Evolutionary conservation across 1,284 basidiomycete genomes (phyloP), one percentile per base, ranked within the genome.

Genomic region (Pseudozyma thailandica): DNA sequence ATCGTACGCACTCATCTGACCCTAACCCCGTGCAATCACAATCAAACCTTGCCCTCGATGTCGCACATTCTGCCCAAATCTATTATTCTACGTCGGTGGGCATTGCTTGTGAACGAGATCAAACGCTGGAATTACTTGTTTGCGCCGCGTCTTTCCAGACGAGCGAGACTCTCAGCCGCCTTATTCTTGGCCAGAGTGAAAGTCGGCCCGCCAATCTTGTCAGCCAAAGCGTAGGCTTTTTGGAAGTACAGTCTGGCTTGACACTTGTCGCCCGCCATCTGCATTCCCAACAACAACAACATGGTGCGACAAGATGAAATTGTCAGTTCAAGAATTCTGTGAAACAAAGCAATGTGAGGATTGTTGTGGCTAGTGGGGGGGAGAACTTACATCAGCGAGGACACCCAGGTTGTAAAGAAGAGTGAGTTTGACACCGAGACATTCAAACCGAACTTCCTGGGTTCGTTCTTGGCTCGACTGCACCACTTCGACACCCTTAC

Each of bases 401-500:
- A 77, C 73, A 50, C 79, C 80, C 16, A 81, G 53, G 27, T 82
- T 82, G 72, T 75, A 80, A 18, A 82, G 50, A 0, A 82, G 62
- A 16, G 80, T 77, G 31, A 82, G 65, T 39, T 81, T 70, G 52
- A 78, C 74, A 23, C 75, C 62, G 37, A 76, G 44, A 47, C 80
- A 82, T 55, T 82, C 78, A 12, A 50, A 45, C 9, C 62, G 41
- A 3, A 79, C 77, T 48, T 80, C 55, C 23, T 60, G 35, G 0
- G 73, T 74, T 16, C 78, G 51, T 25, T 63, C 71, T 10, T 74
- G 61, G 1, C 53, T 50, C 8, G 65, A 60, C 10, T 69, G 49
- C 2, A 60, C 52, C 49, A 74, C 25, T 43, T 68, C 65, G 13
- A 54, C 50, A 20, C 35, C 64, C 20, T 38, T 6, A 9, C n/a